phyloP scores from a whole-genome alignment of 2,329 filamentous ascomycete genomes.

The Pseudocercospora ulei region DNA sequence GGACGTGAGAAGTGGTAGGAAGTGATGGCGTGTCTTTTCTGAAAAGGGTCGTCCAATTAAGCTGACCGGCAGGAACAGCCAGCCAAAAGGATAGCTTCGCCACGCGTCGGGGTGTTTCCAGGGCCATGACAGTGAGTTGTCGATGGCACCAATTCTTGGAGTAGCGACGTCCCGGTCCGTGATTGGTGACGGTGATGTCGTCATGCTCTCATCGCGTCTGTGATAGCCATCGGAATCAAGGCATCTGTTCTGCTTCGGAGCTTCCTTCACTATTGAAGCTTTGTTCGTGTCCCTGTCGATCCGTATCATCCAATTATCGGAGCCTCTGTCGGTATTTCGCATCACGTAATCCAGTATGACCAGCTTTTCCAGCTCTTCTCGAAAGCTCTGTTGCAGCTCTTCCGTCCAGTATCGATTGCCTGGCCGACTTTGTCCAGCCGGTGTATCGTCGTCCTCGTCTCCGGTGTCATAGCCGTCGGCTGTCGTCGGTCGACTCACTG shows the following conservation, averaged over 20 bases:
- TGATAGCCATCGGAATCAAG: slow-evolving; percentile 25
- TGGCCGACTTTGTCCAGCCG: slow-evolving; percentile 32
- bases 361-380: slow-evolving; percentile 91
- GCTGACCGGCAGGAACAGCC: slow-evolving; percentile 93
- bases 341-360: slow-evolving; percentile 98
- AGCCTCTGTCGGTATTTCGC: slow-evolving; percentile 90
- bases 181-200: slow-evolving; percentile 43
- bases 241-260: slow-evolving; percentile 52
- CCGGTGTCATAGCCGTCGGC: slow-evolving; percentile 38
- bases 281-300: slow-evolving; percentile 76
- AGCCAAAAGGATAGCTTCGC: slow-evolving; percentile 91
- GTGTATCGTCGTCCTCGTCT: slow-evolving; percentile 24
- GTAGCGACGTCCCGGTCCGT: slow-evolving; percentile 43
- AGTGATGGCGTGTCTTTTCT: slow-evolving; percentile 84
- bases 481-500: slow-evolving; percentile 31
- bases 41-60: slow-evolving; percentile 95
- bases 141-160: slow-evolving; percentile 81
- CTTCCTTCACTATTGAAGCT: slow-evolving; percentile 78
- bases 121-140: slow-evolving; percentile 96
- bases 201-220: slow-evolving; percentile 68
- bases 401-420: slow-evolving; percentile 74
- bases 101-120: slow-evolving; percentile 97
- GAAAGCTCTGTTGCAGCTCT: slow-evolving; percentile 74
- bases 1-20: slow-evolving; percentile 88
- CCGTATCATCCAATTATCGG: slow-evolving; percentile 99